A percentile compares a stretch with the other conserved stretches of the same genome.
phyloP scores from a whole-genome alignment of 352 stramenopile genomes.

The Pythium rishiriense region DNA sequence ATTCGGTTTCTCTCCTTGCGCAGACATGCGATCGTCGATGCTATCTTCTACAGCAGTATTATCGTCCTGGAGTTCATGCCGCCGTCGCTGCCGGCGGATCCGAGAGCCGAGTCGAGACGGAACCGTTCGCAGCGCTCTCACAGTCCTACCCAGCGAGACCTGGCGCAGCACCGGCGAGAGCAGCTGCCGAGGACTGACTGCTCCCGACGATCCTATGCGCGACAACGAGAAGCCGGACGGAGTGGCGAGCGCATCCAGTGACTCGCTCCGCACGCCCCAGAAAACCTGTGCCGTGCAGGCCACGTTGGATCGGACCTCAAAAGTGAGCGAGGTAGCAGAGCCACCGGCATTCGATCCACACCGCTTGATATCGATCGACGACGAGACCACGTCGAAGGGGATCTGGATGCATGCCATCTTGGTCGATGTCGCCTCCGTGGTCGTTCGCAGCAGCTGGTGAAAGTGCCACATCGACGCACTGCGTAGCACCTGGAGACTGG shows the following conservation, averaged over 20 bases:
- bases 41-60: not conserved
- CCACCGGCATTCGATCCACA: not conserved
- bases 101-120: conserved; percentile 19
- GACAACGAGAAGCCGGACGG: not conserved
- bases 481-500: conserved; percentile 51
- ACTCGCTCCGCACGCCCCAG: conserved; percentile 18
- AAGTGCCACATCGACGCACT: conserved; percentile 66
- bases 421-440: conserved; percentile 31
- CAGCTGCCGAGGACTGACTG: not conserved
- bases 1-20: not conserved
- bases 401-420: conserved; percentile 47
- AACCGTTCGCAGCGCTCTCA: conserved; percentile 14
- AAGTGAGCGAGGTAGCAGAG: conserved; percentile 9
- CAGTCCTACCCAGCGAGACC: conserved; percentile 12
- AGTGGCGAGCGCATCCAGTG: conserved; percentile 1
- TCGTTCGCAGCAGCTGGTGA: conserved; percentile 57
- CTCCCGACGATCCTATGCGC: too few relatives aligned
- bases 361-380: conserved; percentile 33
- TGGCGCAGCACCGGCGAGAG: conserved; percentile 13
- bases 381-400: conserved; percentile 42
- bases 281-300: conserved; percentile 25
- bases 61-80: conserved; percentile 25
- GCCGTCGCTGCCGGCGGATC: conserved; percentile 19
- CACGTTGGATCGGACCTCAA: conserved; percentile 10
- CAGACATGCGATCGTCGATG: not conserved